These are phyloP conservation scores for Neospora caninum DNA, from an alignment of 169 alveolate species.

Conservation along the genomic window DNA sequence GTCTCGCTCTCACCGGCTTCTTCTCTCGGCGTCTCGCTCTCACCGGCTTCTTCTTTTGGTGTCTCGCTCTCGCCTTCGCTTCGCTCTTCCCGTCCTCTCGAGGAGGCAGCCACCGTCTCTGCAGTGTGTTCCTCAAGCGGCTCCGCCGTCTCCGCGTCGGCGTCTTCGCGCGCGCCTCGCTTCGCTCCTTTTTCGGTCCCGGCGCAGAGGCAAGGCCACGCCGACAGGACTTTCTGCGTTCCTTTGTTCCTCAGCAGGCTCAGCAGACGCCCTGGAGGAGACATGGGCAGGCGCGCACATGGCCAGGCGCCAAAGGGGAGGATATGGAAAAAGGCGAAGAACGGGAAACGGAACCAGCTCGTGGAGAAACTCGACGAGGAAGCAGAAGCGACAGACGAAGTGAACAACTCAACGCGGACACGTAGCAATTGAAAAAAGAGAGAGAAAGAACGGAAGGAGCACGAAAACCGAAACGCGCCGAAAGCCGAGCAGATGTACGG, in stretches of 20 bases:
- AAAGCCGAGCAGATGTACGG: no score
- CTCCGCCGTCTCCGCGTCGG: background rate
- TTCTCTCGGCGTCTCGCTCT: background rate
- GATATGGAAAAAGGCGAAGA: no score
- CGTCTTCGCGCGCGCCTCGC: background rate
- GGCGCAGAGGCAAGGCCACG: background rate
- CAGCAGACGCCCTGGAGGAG: conserved; percentile 22
- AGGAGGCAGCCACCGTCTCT: background rate
- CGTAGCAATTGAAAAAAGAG: no score
- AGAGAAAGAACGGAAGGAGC: no score
- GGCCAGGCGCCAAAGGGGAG: no score
- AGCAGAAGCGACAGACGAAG: no score
- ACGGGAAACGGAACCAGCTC: no score
- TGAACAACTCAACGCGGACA: no score
- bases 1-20: background rate
- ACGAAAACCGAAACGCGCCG: no score
- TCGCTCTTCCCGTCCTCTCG: background rate
- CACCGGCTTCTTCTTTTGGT: background rate
- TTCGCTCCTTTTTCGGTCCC: background rate
- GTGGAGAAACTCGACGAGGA: no score
- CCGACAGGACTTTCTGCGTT: background rate
- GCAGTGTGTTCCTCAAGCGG: background rate
- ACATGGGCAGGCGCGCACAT: no score
- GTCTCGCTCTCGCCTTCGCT: background rate
- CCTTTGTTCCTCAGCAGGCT: conserved; percentile 3